Evolutionary conservation across 768 basidiomycete genomes (phyloP).

Genomic region (Boletus sp.): DNA sequence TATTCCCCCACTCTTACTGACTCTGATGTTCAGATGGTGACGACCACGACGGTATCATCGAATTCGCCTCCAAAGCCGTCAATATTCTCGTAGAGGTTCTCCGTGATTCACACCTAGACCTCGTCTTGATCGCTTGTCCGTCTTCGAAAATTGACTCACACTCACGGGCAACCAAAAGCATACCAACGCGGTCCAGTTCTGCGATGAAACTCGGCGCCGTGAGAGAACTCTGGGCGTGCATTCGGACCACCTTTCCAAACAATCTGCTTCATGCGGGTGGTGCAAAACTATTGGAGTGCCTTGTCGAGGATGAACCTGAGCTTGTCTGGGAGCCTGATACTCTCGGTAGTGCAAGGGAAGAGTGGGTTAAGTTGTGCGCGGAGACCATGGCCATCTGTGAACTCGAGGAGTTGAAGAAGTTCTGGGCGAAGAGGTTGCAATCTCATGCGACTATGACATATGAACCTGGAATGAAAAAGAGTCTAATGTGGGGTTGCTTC

Average conservation of each 20-base stretch:
- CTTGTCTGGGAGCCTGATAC: slow-evolving; percentile 43
- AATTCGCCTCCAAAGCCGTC: slow-evolving; percentile 40
- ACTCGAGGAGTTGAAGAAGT: slow-evolving; percentile 43
- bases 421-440: slow-evolving; percentile 42
- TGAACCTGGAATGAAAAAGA: slow-evolving; percentile 42
- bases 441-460: slow-evolving; percentile 29
- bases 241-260: slow-evolving; percentile 42
- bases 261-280: slow-evolving; percentile 42
- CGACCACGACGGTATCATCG: slow-evolving; percentile 37
- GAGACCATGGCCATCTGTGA: slow-evolving; percentile 51
- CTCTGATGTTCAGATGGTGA: slow-evolving; percentile 36
- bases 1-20: background rate
- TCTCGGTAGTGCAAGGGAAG: slow-evolving; percentile 42
- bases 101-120: slow-evolving; percentile 43
- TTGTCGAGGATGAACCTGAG: slow-evolving; percentile 47
- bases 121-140: slow-evolving; percentile 30
- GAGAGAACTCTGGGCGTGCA: slow-evolving; percentile 54
- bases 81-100: slow-evolving; percentile 49
- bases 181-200: slow-evolving; percentile 33
- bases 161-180: slow-evolving; percentile 4
- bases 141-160: slow-evolving; percentile 6
- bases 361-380: slow-evolving; percentile 61
- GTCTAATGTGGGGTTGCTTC: slow-evolving; percentile 55
- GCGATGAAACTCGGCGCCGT: slow-evolving; percentile 57
- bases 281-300: slow-evolving; percentile 43